Percentiles rank a stretch among this genome's conserved stretches.
Conservation (phyloP, 345 rosid genomes). For the Salix arbutifolia region DNA sequence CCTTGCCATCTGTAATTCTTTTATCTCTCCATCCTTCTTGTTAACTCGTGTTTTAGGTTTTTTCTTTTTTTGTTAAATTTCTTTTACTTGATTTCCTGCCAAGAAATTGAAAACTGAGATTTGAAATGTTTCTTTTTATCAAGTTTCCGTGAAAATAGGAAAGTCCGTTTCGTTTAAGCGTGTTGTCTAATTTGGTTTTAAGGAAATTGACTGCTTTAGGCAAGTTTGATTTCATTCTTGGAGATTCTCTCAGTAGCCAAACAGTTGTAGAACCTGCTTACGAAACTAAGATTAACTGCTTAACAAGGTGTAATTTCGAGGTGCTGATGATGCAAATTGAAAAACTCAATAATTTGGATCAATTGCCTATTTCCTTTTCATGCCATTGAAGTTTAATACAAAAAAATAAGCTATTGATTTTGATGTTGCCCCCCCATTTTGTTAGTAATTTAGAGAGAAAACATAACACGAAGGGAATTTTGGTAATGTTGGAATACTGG, state of each 20-base stretch:
- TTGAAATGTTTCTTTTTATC: not conserved
- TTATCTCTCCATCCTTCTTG: slow-evolving; percentile 7
- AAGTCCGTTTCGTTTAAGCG: not conserved
- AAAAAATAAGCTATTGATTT: too few species aligned
- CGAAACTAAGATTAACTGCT: not conserved
- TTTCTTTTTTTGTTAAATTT: not conserved
- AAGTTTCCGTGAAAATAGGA: slow-evolving; percentile 5
- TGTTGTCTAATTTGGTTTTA: not conserved
- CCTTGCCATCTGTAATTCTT: slow-evolving; percentile 77
- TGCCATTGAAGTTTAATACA: not conserved
- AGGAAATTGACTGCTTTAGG: not conserved
- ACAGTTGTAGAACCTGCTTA: not conserved
- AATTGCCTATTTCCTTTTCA: not conserved
- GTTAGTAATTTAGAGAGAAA: too few species aligned
- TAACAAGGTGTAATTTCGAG: not conserved
- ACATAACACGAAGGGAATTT: too few species aligned
- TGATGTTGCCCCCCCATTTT: too few species aligned
- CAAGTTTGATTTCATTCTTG: not conserved
- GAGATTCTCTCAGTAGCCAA: not conserved
- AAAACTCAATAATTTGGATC: not conserved
- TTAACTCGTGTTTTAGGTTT: slow-evolving; percentile 22
- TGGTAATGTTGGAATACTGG: too few species aligned
- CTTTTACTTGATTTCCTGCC: not conserved
- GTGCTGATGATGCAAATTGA: not conserved
- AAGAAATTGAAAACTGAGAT: not conserved